These are phyloP conservation scores for Monosporascus sp. DNA, from an alignment of 2,329 filamentous ascomycete genomes.

Conservation along the genomic window DNA sequence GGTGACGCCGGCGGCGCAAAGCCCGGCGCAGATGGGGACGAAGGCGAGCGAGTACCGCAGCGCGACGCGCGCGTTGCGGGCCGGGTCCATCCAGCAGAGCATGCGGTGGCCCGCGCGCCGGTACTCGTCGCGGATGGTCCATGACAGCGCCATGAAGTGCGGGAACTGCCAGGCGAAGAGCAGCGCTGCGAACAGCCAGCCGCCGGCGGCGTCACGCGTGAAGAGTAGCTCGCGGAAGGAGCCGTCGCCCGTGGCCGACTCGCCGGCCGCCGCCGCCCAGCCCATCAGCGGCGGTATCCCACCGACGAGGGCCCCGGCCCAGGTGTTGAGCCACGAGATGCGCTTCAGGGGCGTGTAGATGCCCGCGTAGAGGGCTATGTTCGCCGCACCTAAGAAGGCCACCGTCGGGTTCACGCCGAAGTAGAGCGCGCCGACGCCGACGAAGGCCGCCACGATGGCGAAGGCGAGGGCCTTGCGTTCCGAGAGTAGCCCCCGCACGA, in stretches of 20 bases:
- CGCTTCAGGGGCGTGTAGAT: constrained; percentile 92
- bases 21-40: constrained; percentile 75
- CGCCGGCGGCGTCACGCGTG: constrained; percentile 60
- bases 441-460: constrained; percentile 63
- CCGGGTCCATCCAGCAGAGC: constrained; percentile 84
- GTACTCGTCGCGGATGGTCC: constrained; percentile 87
- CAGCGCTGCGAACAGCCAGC: constrained; percentile 80
- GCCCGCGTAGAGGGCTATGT: constrained; percentile 86
- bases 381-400: constrained; percentile 74
- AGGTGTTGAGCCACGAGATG: constrained; percentile 82
- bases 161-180: constrained; percentile 97
- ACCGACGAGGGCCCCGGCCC: constrained; percentile 88
- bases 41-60: constrained; percentile 81
- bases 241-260: constrained; percentile 70
- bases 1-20: constrained; percentile 76
- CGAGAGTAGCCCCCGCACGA: constrained; percentile 76
- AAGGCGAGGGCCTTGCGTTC: constrained; percentile 69
- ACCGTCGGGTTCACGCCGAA: constrained; percentile 93
- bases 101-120: constrained; percentile 61
- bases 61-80: constrained; percentile 79
- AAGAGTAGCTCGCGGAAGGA: constrained; percentile 76
- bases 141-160: constrained; percentile 93
- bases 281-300: constrained; percentile 96
- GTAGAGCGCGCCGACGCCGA: constrained; percentile 70
- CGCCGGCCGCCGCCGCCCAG: constrained; percentile 90